Evolutionary conservation across 305 asterid genomes (phyloP).

Genomic region (Fraxinus velutina): DNA sequence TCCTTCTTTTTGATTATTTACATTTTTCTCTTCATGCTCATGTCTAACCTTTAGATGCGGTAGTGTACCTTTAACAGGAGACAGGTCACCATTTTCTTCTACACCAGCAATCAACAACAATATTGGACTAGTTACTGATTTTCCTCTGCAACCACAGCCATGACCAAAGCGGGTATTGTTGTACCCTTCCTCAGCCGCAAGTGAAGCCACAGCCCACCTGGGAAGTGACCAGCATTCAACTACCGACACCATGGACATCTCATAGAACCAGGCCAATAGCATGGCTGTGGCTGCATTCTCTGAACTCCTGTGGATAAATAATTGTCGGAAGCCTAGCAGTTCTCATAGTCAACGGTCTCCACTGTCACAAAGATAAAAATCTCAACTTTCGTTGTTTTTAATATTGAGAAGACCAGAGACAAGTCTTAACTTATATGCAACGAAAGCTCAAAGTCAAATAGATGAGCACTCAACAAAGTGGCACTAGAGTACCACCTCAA

Average conservation of each 20-base stretch:
- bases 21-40: constrained; percentile 13
- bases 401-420: neutral
- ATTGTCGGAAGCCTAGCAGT: neutral
- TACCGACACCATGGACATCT: neutral
- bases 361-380: neutral
- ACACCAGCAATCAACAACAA: constrained; percentile 13
- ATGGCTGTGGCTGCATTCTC: neutral
- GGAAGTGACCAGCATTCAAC: constrained; percentile 14
- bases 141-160: constrained; percentile 27
- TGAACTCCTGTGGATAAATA: neutral
- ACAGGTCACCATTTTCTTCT: constrained; percentile 47
- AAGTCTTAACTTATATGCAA: neutral
- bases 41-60: neutral
- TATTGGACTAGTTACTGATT: constrained; percentile 30
- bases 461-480: neutral
- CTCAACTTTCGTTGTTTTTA: neutral
- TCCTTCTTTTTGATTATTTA: constrained; percentile 13
- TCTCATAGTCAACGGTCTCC: neutral
- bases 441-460: neutral
- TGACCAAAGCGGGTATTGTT: constrained; percentile 22
- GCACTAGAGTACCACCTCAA: neutral
- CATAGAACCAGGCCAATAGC: neutral
- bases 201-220: neutral
- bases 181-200: constrained; percentile 4
- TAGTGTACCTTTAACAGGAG: constrained; percentile 38